Percentiles rank a stretch among this genome's conserved stretches.
Conservation (phyloP, 805 yeast genomes). For the Wickerhamomyces pijperi region DNA sequence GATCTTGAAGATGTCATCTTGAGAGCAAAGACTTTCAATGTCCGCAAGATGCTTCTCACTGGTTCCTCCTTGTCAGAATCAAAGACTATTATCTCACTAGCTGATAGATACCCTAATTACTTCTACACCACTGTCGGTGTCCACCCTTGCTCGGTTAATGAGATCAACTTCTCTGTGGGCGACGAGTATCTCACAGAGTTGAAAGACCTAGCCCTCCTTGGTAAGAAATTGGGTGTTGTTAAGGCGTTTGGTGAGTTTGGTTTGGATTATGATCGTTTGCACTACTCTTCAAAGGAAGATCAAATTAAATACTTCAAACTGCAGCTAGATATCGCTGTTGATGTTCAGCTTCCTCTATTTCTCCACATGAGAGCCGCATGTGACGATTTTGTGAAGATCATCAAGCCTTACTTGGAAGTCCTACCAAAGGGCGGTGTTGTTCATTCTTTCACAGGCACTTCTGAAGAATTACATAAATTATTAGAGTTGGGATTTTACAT, state of each 20-base stretch:
- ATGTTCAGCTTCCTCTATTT: constrained; percentile 63
- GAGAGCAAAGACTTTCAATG: constrained; percentile 58
- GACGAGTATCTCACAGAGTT: constrained; percentile 36
- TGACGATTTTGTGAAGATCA: constrained; percentile 59
- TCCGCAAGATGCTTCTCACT: constrained; percentile 63
- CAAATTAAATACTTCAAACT: constrained; percentile 58
- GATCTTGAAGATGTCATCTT: constrained; percentile 57
- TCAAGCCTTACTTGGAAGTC: constrained; percentile 40
- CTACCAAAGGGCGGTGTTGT: constrained; percentile 56
- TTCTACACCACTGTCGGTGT: constrained; percentile 78
- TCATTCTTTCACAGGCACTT: constrained; percentile 88
- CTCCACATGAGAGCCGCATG: constrained; percentile 84
- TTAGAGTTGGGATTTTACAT: constrained; percentile 53
- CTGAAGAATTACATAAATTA: constrained; percentile 47
- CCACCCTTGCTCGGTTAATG: constrained; percentile 84
- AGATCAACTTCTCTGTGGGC: constrained; percentile 23
- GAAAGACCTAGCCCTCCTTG: constrained; percentile 34
- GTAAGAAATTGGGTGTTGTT: constrained; percentile 40
- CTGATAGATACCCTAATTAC: constrained; percentile 21
- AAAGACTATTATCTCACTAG: constrained; percentile 44
- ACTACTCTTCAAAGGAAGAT: constrained; percentile 55
- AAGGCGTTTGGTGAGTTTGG: constrained; percentile 94
- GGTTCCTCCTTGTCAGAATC: constrained; percentile 73
- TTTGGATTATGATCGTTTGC: constrained; percentile 82
- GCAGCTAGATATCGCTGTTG: constrained; percentile 61